Evolutionary conservation across 176 grass and related monocot genomes (phyloP).

Genomic region (Bromus sterilis): DNA sequence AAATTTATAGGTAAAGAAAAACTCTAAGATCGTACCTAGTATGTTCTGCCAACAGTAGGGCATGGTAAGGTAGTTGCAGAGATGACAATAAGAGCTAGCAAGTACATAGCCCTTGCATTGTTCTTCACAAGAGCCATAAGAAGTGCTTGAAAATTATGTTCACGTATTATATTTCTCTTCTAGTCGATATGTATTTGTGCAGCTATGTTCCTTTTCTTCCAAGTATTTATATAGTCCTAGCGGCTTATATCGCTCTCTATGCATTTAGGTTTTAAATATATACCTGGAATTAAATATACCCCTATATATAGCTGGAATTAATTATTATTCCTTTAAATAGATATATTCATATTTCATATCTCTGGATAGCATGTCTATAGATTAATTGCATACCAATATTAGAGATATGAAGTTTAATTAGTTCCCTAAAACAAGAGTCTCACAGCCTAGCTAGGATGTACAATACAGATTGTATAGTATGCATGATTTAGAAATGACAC

Average conservation of each 20-base stretch:
- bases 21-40: neutral
- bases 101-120: neutral
- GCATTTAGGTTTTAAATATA: neutral
- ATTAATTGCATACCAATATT: neutral
- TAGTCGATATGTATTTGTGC: neutral
- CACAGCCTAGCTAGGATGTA: neutral
- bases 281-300: neutral
- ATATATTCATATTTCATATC: neutral
- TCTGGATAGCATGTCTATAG: neutral
- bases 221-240: neutral
- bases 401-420: neutral
- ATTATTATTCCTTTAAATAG: neutral
- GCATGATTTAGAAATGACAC: neutral
- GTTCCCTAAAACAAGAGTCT: neutral
- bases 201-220: neutral
- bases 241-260: too few relatives aligned
- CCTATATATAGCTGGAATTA: neutral
- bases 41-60: too few relatives aligned
- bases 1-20: neutral
- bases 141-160: neutral
- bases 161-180: neutral
- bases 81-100: neutral
- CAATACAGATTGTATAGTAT: neutral
- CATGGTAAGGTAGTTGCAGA: neutral
- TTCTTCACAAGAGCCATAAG: neutral